Evolutionary conservation across 352 stramenopile species (phyloP).

Genomic region (Globisporangium mamillatum): DNA sequence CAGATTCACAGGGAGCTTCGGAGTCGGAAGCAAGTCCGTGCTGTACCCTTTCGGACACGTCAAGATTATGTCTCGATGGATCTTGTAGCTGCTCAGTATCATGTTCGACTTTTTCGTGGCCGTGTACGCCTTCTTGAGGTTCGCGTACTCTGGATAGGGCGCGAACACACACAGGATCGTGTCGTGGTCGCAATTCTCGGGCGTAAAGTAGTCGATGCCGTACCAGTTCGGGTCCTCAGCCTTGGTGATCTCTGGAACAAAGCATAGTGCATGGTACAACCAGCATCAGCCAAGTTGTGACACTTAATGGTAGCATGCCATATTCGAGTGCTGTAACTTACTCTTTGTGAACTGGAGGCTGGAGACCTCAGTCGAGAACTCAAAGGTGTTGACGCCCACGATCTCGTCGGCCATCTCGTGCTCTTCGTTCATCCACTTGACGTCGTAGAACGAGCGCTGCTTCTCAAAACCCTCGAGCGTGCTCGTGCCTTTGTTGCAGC

Average conservation of each 20-base stretch:
- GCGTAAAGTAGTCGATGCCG: slow-evolving; percentile 66
- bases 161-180: slow-evolving; percentile 47
- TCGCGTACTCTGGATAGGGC: slow-evolving; percentile 66
- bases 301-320: no score
- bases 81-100: background rate
- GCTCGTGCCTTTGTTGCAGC: slow-evolving; percentile 47
- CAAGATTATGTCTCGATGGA: background rate
- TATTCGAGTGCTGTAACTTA: slow-evolving; percentile 5
- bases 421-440: slow-evolving; percentile 85
- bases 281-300: no score
- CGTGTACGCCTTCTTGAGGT: slow-evolving; percentile 69
- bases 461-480: slow-evolving; percentile 48
- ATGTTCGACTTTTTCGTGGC: slow-evolving; percentile 43
- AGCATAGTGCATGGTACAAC: no score
- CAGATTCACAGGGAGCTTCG: slow-evolving; percentile 33
- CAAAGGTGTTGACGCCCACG: slow-evolving; percentile 75
- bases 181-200: slow-evolving; percentile 69
- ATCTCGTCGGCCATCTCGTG: slow-evolving; percentile 65
- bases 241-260: background rate
- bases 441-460: slow-evolving; percentile 48
- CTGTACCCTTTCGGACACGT: background rate
- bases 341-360: slow-evolving; percentile 33
- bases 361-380: slow-evolving; percentile 58
- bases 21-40: background rate
- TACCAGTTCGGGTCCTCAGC: background rate